These are phyloP conservation scores for Globisporangium echinulatum DNA, from an alignment of 352 stramenopile genomes.

Conservation along the genomic window DNA sequence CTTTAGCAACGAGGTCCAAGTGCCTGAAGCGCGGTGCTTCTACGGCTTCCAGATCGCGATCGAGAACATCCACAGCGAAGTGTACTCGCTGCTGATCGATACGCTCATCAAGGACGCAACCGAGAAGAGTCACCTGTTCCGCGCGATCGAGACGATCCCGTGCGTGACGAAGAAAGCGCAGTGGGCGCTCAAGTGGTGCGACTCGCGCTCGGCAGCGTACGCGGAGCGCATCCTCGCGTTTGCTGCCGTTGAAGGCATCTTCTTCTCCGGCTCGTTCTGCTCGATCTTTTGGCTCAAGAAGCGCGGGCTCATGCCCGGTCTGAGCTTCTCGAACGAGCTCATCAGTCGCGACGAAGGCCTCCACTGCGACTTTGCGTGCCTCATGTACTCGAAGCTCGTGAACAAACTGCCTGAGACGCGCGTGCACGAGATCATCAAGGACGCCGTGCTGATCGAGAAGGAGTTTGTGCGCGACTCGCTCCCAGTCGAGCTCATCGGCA, in stretches of 20 bases:
- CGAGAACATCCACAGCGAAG: conserved; percentile 99
- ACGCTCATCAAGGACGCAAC: conserved; percentile 96
- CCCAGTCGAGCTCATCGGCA: conserved; percentile 98
- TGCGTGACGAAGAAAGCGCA: conserved; percentile 97
- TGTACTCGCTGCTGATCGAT: conserved; percentile 99
- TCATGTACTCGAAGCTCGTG: conserved; percentile 97
- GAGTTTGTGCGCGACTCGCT: conserved; percentile 97
- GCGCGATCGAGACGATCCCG: conserved; percentile 97
- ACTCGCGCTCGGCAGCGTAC: conserved; percentile 90
- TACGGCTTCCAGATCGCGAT: conserved; percentile 99
- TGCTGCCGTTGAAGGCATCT: conserved; percentile 97
- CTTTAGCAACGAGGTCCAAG: conserved; percentile 97
- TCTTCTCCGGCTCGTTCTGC: conserved; percentile 99
- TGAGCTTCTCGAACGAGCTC: conserved; percentile 99
- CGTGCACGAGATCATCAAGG: conserved; percentile 93
- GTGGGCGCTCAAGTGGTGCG: conserved; percentile 97
- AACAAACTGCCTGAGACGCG: conserved; percentile 93
- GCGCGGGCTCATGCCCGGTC: conserved; percentile 96
- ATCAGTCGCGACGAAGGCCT: conserved; percentile 98
- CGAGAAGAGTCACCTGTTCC: conserved; percentile 94
- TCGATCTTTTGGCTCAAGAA: conserved; percentile 99
- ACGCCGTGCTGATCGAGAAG: conserved; percentile 96
- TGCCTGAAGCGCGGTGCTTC: conserved; percentile 96
- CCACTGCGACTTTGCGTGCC: conserved; percentile 98
- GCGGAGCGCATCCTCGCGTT: conserved; percentile 97